A percentile compares a stretch with the other conserved stretches of the same genome.
These are phyloP conservation scores for Ascochyta pisi DNA, from an alignment of 2,329 filamentous ascomycete species.

Conservation along the genomic window DNA sequence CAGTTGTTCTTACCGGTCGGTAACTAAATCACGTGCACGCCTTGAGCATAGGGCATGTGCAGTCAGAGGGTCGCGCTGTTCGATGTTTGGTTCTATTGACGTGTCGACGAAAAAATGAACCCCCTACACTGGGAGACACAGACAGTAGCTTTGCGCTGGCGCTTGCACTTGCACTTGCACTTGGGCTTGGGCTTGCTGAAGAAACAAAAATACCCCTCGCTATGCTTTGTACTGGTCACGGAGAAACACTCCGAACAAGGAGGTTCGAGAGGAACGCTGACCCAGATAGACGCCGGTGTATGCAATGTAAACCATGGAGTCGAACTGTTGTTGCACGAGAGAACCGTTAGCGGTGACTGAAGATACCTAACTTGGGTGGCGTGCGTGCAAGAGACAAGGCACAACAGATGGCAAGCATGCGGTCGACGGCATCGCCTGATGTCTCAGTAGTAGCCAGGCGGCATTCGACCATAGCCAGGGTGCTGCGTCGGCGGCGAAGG, in stretches of 20 bases:
- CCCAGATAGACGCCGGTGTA: slow-evolving; percentile 9
- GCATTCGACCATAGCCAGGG: slow-evolving; percentile 35
- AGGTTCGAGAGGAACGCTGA: neutral
- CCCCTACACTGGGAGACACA: too few relatives aligned
- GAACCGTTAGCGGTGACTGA: neutral
- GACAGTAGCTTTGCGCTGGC: neutral
- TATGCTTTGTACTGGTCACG: slow-evolving; percentile 31
- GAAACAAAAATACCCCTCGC: slow-evolving; percentile 29
- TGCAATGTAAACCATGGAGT: slow-evolving; percentile 13
- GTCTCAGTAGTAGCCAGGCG: slow-evolving; percentile 29
- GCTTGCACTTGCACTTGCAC: neutral
- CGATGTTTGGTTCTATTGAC: too few relatives aligned
- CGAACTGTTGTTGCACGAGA: neutral
- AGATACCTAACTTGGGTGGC: neutral
- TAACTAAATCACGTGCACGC: too few relatives aligned
- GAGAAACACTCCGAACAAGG: slow-evolving; percentile 15
- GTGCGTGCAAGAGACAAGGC: neutral
- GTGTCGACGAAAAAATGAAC: too few relatives aligned
- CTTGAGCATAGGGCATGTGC: too few relatives aligned
- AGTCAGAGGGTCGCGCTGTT: too few relatives aligned
- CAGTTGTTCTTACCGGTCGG: too few relatives aligned
- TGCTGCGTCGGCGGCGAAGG: slow-evolving; percentile 45
- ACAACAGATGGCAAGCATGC: neutral
- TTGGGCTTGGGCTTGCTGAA: neutral
- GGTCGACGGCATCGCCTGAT: neutral